Conservation (phyloP, 768 basidiomycete genomes). For the Rossbeevera mucosa region DNA sequence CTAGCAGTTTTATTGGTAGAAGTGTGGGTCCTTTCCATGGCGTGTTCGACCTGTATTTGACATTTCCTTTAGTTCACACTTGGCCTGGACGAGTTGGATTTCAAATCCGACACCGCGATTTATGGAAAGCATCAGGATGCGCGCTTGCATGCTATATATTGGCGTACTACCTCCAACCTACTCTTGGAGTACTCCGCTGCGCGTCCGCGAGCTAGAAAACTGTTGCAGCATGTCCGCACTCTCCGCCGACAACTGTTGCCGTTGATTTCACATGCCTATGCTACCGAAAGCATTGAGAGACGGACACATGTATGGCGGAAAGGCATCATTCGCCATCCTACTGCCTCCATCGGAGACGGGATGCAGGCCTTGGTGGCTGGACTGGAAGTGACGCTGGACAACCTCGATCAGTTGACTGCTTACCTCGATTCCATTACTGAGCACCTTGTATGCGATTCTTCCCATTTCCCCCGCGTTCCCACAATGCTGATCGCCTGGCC, state of each 20-base stretch:
- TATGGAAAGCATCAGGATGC: conserved; percentile 3
- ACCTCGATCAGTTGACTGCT: conserved; percentile 16
- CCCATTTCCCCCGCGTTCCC: neutral
- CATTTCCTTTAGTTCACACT: conserved; percentile 20
- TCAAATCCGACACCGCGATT: conserved; percentile 5
- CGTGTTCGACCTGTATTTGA: neutral
- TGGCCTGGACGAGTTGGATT: conserved; percentile 28
- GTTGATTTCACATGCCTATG: neutral
- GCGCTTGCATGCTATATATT: conserved; percentile 24
- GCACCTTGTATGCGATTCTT: conserved; percentile 16
- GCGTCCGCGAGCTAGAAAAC: conserved; percentile 16
- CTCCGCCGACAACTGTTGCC: conserved; percentile 14
- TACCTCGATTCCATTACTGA: conserved; percentile 30
- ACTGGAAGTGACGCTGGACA: conserved; percentile 20
- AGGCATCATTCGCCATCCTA: neutral
- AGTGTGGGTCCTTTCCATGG: conserved; percentile 16
- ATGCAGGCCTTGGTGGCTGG: conserved; percentile 14
- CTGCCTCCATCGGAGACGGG: conserved; percentile 5
- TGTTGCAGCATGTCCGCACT: conserved; percentile 14
- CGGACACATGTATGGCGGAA: conserved; percentile 3
- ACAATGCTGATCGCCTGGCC: conserved; percentile 3
- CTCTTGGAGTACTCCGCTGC: conserved; percentile 31
- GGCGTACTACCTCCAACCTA: conserved; percentile 29
- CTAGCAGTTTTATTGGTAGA: conserved; percentile 27
- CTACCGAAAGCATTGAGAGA: neutral